Evolutionary conservation across 2,329 filamentous ascomycete species (phyloP).

Genomic region (Aspergillus fumigatiaffinis): DNA sequence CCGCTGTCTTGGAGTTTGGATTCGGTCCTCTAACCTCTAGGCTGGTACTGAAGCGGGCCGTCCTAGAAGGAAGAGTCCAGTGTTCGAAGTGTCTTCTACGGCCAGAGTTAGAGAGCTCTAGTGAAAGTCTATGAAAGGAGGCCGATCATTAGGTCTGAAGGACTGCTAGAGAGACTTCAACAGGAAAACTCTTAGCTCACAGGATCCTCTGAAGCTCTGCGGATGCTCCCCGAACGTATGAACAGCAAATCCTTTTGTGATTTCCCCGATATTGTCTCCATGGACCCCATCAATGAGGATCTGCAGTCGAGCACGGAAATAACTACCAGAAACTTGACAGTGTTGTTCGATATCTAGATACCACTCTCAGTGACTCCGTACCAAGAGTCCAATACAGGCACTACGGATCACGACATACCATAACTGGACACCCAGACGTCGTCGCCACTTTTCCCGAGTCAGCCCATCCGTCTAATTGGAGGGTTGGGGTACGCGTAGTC

Average conservation of each 20-base stretch:
- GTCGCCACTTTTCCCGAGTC: not conserved
- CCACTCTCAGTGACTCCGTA: no score
- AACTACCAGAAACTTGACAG: not conserved
- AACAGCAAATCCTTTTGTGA: not conserved
- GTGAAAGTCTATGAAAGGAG: not conserved
- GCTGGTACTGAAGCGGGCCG: not conserved
- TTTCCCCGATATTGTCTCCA: not conserved
- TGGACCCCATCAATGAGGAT: not conserved
- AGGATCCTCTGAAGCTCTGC: not conserved
- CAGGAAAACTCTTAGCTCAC: not conserved
- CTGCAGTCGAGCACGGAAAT: not conserved
- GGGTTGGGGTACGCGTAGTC: slow-evolving; percentile 8
- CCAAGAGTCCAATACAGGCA: not conserved
- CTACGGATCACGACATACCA: not conserved
- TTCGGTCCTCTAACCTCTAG: not conserved
- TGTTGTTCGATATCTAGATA: not conserved
- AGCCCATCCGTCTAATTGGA: slow-evolving; percentile 11
- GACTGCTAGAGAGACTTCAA: no score
- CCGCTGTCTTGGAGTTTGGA: not conserved
- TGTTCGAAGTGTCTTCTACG: slow-evolving; percentile 5
- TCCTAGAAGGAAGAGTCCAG: not conserved
- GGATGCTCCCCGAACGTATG: not conserved
- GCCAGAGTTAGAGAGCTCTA: not conserved
- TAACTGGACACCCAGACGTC: not conserved
- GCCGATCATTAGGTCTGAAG: no score